phyloP scores from a whole-genome alignment of 768 basidiomycete species.

The Lentinula edodes region DNA sequence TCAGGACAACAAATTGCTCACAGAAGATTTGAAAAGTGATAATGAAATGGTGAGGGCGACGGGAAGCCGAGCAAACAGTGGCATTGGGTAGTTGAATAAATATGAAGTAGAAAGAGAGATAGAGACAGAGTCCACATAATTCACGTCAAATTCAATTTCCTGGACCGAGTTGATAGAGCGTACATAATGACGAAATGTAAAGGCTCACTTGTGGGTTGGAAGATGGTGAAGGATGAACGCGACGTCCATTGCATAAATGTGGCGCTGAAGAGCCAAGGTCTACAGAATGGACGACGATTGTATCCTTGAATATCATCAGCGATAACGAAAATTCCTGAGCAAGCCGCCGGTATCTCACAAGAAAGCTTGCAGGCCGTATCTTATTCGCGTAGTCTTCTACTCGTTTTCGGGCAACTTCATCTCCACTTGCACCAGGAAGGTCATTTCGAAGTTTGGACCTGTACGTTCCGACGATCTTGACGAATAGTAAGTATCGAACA shows the following conservation, averaged over 20 bases:
- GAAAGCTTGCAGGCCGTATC: conserved; percentile 61
- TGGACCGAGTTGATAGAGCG: conserved; percentile 20
- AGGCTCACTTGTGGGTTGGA: conserved; percentile 25
- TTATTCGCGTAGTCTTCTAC: conserved; percentile 81
- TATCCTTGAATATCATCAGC: conserved; percentile 51
- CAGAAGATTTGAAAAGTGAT: conserved; percentile 66
- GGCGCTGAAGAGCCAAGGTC: conserved; percentile 83
- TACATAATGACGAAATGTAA: conserved; percentile 3
- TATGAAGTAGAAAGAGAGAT: conserved; percentile 80
- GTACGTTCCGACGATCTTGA: conserved; percentile 69
- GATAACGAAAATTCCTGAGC: neutral
- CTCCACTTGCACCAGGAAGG: conserved; percentile 64
- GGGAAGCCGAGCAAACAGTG: conserved; percentile 77
- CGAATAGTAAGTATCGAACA: conserved; percentile 3
- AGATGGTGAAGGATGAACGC: conserved; percentile 28
- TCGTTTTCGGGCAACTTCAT: conserved; percentile 74
- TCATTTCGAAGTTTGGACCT: conserved; percentile 72
- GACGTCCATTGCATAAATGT: conserved; percentile 62
- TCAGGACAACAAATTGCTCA: conserved; percentile 24
- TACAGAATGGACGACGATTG: conserved; percentile 80
- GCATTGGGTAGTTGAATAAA: conserved; percentile 80
- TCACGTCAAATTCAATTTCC: conserved; percentile 80
- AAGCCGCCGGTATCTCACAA: conserved; percentile 38
- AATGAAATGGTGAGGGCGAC: conserved; percentile 77
- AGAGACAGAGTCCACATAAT: conserved; percentile 79